Percentiles rank a stretch among this genome's conserved stretches.
Conservation (phyloP, 139 green algal species). For the Chlorella sp. region DNA sequence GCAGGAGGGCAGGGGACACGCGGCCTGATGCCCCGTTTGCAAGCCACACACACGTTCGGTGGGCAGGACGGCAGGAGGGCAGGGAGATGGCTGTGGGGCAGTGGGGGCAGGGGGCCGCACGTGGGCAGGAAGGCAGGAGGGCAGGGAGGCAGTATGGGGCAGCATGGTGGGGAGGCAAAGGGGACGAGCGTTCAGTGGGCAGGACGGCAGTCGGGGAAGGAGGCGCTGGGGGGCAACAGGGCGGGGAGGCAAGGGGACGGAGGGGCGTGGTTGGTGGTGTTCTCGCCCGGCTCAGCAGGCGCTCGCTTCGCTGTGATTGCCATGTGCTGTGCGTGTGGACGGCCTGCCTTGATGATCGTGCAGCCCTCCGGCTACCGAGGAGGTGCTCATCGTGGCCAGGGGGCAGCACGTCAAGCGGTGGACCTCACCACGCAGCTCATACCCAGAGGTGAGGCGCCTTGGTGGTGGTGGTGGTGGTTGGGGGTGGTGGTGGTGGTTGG, state of each 20-base stretch:
- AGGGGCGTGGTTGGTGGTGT: too few relatives aligned
- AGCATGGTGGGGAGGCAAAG: background rate
- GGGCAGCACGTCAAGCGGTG: constrained; percentile 37
- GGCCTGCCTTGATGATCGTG: background rate
- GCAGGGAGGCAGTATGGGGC: background rate
- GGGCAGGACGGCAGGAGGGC: too few relatives aligned
- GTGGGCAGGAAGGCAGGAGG: background rate
- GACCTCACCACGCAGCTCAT: constrained; percentile 21
- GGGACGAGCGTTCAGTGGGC: background rate
- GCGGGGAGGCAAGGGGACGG: background rate
- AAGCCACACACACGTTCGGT: too few relatives aligned
- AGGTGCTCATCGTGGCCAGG: constrained; percentile 36
- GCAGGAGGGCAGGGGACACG: too few relatives aligned
- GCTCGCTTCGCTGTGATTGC: background rate
- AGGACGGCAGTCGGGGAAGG: background rate
- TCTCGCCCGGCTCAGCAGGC: background rate
- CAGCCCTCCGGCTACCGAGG: constrained; percentile 21
- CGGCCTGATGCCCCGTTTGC: too few relatives aligned
- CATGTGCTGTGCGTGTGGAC: background rate
- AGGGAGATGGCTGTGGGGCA: too few relatives aligned
- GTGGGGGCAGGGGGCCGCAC: too few relatives aligned
- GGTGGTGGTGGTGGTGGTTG: background rate
- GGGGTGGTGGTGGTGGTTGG: background rate
- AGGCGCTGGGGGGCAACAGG: background rate
- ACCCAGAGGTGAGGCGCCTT: constrained; percentile 21